These are phyloP conservation scores for Eutrema japonicum DNA, from an alignment of 345 rosid species.

Conservation along the genomic window DNA sequence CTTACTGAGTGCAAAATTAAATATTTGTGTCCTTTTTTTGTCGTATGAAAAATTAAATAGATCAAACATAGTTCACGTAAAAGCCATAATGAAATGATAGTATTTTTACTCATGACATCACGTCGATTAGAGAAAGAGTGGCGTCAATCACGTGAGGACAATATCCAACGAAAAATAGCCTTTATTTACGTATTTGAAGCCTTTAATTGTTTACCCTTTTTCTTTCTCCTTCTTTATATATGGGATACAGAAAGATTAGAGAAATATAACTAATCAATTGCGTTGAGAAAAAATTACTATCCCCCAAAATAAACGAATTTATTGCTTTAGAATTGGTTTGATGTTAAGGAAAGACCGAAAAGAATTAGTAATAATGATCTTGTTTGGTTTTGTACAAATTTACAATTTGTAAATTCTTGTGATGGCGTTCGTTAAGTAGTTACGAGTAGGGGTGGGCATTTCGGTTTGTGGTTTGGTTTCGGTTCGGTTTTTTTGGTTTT, in stretches of 20 bases:
- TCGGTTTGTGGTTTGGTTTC: no score
- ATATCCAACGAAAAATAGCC: slow-evolving; percentile 3
- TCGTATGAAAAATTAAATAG: no score
- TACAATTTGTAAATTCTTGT: not conserved
- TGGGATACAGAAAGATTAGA: slow-evolving; percentile 11
- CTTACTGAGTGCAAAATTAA: no score
- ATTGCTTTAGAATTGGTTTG: not conserved
- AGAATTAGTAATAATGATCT: not conserved
- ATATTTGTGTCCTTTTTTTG: no score
- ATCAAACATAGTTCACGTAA: not conserved
- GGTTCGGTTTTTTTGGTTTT: no score
- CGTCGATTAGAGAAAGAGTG: slow-evolving; percentile 23
- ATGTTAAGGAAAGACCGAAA: not conserved
- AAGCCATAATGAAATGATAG: not conserved
- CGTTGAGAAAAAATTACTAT: not conserved
- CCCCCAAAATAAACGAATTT: not conserved
- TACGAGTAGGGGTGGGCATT: no score
- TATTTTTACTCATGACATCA: slow-evolving; percentile 2
- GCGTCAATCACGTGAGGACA: slow-evolving; percentile 37
- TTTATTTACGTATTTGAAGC: not conserved
- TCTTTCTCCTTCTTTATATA: not conserved
- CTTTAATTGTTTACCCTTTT: not conserved
- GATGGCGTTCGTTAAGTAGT: not conserved
- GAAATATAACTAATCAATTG: not conserved
- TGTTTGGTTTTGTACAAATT: not conserved